Conservation (phyloP, 2,329 filamentous ascomycete genomes). For the Ustulina deusta region DNA sequence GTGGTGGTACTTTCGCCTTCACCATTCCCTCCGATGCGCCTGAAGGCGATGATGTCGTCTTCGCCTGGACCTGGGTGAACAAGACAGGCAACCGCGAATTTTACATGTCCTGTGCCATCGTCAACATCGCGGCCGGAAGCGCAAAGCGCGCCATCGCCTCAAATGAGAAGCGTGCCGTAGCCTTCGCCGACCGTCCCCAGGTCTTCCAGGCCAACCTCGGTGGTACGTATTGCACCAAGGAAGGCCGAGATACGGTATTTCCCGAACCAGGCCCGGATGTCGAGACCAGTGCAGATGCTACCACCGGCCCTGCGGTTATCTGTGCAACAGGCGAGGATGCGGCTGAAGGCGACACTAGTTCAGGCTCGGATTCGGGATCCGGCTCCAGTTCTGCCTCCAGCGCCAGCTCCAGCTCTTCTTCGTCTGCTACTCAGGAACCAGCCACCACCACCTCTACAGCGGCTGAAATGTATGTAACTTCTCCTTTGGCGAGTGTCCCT, state of each 20-base stretch:
- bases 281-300: constrained; percentile 51
- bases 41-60: constrained; percentile 67
- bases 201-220: constrained; percentile 79
- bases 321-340: constrained; percentile 45
- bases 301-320: constrained; percentile 54
- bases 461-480: constrained; percentile 44
- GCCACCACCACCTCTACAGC: constrained; percentile 32
- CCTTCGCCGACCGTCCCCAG: constrained; percentile 69
- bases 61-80: constrained; percentile 85
- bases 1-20: constrained; percentile 70
- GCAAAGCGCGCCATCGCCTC: constrained; percentile 43
- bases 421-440: constrained; percentile 37
- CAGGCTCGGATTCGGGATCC: constrained; percentile 50
- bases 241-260: constrained; percentile 73
- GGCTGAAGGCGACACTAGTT: constrained; percentile 39
- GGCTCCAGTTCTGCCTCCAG: constrained; percentile 49
- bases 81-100: constrained; percentile 81
- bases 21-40: constrained; percentile 73
- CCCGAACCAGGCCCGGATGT: constrained; percentile 73
- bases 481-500: constrained; percentile 24
- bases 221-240: constrained; percentile 69
- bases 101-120: constrained; percentile 87
- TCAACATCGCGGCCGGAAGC: constrained; percentile 66
- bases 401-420: constrained; percentile 45
- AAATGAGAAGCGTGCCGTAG: constrained; percentile 50